phyloP scores from a whole-genome alignment of 441 rosid species.

The Pelargonium hybrid region DNA sequence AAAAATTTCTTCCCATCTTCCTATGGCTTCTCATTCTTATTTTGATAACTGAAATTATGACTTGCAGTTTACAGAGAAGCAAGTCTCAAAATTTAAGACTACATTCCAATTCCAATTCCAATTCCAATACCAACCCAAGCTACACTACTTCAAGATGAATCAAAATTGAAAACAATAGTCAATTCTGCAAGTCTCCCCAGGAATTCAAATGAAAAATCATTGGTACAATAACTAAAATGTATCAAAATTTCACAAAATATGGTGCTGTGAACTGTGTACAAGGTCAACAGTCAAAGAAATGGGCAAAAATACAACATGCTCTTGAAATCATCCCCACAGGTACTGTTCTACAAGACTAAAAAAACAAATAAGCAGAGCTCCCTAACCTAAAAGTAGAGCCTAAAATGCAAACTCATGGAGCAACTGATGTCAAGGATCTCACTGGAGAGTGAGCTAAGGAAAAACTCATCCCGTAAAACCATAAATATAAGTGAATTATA shows the following conservation, averaged over 20 bases:
- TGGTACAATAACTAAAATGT: neutral
- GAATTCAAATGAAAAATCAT: no score
- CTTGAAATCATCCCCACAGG: conserved; percentile 20
- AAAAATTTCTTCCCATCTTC: no score
- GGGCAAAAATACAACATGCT: conserved; percentile 35
- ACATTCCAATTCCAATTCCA: no score
- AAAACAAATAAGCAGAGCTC: neutral
- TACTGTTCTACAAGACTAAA: conserved; percentile 13
- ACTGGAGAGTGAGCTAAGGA: neutral
- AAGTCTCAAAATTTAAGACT: no score
- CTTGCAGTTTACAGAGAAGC: no score
- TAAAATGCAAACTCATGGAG: conserved; percentile 21
- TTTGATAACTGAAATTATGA: no score
- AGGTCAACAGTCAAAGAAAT: conserved; percentile 14
- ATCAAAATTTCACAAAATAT: conserved; percentile 41
- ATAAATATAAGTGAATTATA: conserved; percentile 28
- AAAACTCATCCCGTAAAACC: conserved; percentile 19
- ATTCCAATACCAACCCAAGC: no score
- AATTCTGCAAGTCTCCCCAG: no score
- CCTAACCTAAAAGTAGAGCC: conserved; percentile 4
- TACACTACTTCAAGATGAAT: no score
- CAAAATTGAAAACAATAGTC: no score
- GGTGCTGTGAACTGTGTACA: conserved; percentile 29
- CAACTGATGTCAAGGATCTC: conserved; percentile 5
- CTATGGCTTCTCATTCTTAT: no score